These are phyloP conservation scores for Limtongia smithiae DNA, from an alignment of 805 yeast genomes.

Conservation along the genomic window DNA sequence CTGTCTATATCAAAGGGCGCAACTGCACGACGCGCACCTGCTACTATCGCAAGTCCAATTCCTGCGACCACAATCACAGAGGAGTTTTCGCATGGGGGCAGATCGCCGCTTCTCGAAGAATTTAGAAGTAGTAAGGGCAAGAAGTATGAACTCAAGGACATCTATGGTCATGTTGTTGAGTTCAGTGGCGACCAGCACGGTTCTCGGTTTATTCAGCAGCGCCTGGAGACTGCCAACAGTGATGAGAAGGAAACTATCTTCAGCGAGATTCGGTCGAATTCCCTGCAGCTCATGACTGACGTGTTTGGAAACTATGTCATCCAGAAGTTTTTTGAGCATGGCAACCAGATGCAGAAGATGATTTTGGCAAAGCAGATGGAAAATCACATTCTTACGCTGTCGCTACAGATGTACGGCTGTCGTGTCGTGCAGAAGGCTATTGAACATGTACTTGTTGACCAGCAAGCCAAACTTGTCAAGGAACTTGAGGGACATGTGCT, in stretches of 20 bases:
- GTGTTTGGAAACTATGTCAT: constrained; percentile 97
- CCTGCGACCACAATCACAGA: constrained; percentile 3
- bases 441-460: constrained; percentile 61
- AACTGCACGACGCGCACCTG: neutral
- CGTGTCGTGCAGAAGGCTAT: constrained; percentile 93
- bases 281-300: constrained; percentile 83
- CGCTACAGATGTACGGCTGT: constrained; percentile 96
- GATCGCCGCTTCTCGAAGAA: constrained; percentile 69
- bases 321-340: constrained; percentile 87
- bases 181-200: constrained; percentile 97
- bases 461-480: constrained; percentile 62
- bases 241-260: constrained; percentile 78
- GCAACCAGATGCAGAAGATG: constrained; percentile 64
- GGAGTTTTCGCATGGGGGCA: constrained; percentile 20
- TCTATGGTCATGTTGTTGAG: constrained; percentile 83
- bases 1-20: too few species aligned
- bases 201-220: constrained; percentile 91
- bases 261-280: constrained; percentile 71
- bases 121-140: constrained; percentile 65
- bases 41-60: constrained; percentile 1
- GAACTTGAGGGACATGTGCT: constrained; percentile 65
- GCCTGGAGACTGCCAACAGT: constrained; percentile 58
- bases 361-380: constrained; percentile 66
- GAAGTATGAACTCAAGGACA: constrained; percentile 64
- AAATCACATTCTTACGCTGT: constrained; percentile 68